phyloP scores from a whole-genome alignment of 2,329 filamentous ascomycete genomes.

The Phialophora expanda region DNA sequence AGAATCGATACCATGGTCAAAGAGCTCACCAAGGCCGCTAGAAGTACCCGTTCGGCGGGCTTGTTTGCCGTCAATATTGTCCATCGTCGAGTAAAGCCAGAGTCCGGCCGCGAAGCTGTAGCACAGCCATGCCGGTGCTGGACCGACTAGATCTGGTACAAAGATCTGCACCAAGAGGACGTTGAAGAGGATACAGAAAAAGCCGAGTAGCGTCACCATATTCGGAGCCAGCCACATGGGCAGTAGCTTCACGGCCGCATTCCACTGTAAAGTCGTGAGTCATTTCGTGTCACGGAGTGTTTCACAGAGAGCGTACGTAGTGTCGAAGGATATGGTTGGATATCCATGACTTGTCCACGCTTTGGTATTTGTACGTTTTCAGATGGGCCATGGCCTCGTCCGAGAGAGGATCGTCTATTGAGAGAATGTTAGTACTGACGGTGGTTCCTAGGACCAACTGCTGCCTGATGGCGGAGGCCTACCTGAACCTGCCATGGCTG shows the following conservation, averaged over 20 bases:
- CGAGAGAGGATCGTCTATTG: constrained; percentile 65
- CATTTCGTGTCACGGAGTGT: constrained; percentile 6
- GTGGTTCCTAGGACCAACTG: constrained; percentile 6
- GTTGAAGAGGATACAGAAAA: constrained; percentile 90
- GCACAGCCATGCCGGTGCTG: constrained; percentile 88
- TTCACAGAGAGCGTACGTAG: constrained; percentile 67
- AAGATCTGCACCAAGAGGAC: constrained; percentile 74
- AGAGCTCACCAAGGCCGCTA: constrained; percentile 91
- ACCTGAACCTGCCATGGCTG: constrained; percentile 21
- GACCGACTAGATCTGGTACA: constrained; percentile 89
- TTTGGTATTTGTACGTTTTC: constrained; percentile 95
- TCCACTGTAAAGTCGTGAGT: constrained; percentile 70
- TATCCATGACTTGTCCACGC: constrained; percentile 91
- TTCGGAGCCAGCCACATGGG: constrained; percentile 97
- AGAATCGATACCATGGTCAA: constrained; percentile 98
- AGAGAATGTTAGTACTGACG: constrained; percentile 8
- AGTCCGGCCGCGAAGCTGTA: constrained; percentile 94
- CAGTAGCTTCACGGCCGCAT: constrained; percentile 87
- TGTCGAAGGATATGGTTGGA: constrained; percentile 93
- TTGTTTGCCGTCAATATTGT: constrained; percentile 98
- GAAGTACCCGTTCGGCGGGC: constrained; percentile 92
- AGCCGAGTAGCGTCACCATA: constrained; percentile 93
- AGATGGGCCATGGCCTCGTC: constrained; percentile 90
- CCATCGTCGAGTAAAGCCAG: constrained; percentile 99
- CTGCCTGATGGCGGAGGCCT: constrained; percentile 44